Percentiles rank a stretch among this genome's conserved stretches.
phyloP scores from a whole-genome alignment of 2,329 filamentous ascomycete genomes.

The Fusarium sp. region DNA sequence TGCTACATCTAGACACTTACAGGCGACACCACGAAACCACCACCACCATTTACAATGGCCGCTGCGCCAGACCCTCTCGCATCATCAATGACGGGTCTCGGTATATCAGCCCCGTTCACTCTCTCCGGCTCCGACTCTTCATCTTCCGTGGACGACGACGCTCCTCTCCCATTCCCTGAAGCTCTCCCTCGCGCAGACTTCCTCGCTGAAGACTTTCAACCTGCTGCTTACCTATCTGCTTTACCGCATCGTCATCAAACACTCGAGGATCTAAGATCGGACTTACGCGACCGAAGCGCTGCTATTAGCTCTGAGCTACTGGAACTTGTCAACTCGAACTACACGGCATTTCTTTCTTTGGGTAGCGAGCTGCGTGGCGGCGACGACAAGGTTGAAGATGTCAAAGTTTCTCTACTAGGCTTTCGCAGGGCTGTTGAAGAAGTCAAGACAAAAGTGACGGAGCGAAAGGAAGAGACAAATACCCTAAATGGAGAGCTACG shows the following conservation, averaged over 20 bases:
- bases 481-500: conserved; percentile 74
- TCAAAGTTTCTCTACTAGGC: conserved; percentile 86
- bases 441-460: conserved; percentile 74
- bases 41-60: conserved; percentile 25
- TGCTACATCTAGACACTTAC: conserved; percentile 28
- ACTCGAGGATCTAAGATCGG: conserved; percentile 89
- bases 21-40: conserved; percentile 7
- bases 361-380: conserved; percentile 86
- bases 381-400: conserved; percentile 90
- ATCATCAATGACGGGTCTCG: conserved; percentile 46
- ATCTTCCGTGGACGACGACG: conserved; percentile 66
- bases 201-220: conserved; percentile 79
- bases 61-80: conserved; percentile 47
- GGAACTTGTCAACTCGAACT: conserved; percentile 95
- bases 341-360: conserved; percentile 87
- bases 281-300: conserved; percentile 84
- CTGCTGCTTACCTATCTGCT: conserved; percentile 82
- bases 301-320: conserved; percentile 87
- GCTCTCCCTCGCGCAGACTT: conserved; percentile 88
- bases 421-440: conserved; percentile 86
- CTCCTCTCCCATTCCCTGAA: conserved; percentile 86
- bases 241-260: conserved; percentile 92
- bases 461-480: conserved; percentile 72
- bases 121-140: conserved; percentile 56
- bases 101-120: conserved; percentile 54